These are phyloP conservation scores for Canna indica DNA, from an alignment of 176 grass and related monocot species.

Conservation along the genomic window DNA sequence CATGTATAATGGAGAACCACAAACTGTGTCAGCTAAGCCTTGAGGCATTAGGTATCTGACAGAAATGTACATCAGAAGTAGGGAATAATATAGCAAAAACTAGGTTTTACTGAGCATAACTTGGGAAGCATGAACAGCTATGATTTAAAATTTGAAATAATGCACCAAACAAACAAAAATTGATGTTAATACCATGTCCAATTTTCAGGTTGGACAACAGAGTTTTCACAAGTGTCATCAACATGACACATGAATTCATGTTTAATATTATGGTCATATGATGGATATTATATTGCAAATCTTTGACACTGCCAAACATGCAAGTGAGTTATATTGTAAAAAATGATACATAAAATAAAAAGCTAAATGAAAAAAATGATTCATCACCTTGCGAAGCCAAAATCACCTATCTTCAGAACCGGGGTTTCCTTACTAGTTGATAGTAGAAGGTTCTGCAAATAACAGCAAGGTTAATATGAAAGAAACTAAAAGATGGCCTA, in stretches of 20 bases:
- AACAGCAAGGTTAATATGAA: slow-evolving; percentile 1
- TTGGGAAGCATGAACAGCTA: neutral
- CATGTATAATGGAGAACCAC: no score
- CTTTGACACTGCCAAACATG: no score
- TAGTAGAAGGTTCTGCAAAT: slow-evolving; percentile 56
- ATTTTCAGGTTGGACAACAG: no score
- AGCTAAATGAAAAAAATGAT: neutral
- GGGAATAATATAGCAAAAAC: slow-evolving; percentile 4
- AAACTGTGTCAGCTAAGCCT: slow-evolving; percentile 58
- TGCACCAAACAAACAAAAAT: no score
- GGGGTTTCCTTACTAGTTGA: slow-evolving; percentile 30
- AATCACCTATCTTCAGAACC: slow-evolving; percentile 60
- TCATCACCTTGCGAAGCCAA: slow-evolving; percentile 57
- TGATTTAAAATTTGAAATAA: no score
- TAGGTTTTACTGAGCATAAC: neutral
- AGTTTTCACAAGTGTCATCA: no score
- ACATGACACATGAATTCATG: no score
- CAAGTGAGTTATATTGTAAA: no score
- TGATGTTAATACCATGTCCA: no score
- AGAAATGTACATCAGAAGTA: slow-evolving; percentile 2
- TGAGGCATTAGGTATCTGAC: slow-evolving; percentile 42
- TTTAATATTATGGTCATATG: no score
- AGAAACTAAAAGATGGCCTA: neutral
- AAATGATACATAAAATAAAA: no score
- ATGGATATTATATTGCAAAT: no score